Evolutionary conservation across 2,329 filamentous ascomycete genomes (phyloP).

Genomic region (Aspergillus ibericus): DNA sequence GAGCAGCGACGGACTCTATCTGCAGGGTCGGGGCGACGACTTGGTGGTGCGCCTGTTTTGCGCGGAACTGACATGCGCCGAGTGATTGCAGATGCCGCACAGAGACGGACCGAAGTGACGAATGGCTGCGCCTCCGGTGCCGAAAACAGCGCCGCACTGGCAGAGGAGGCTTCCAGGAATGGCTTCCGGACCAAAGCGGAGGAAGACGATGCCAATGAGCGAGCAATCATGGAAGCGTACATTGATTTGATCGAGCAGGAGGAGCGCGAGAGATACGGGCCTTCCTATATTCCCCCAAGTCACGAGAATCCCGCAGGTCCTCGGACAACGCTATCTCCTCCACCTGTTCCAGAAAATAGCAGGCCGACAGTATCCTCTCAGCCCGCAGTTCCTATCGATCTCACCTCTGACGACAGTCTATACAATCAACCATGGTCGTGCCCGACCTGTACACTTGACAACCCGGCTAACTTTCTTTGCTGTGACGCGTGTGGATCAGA

Average conservation of each 20-base stretch:
- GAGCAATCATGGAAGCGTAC: conserved; percentile 79
- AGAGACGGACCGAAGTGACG: conserved; percentile 65
- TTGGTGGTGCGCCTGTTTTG: conserved; percentile 64
- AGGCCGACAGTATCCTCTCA: conserved; percentile 22
- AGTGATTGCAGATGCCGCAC: conserved; percentile 70
- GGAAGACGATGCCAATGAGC: conserved; percentile 84
- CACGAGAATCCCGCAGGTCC: conserved; percentile 54
- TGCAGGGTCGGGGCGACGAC: conserved; percentile 66
- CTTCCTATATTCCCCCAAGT: conserved; percentile 55
- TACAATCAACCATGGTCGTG: conserved; percentile 57
- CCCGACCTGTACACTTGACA: conserved; percentile 62
- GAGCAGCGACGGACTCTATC: conserved; percentile 64
- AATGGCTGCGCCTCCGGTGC: conserved; percentile 75
- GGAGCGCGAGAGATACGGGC: conserved; percentile 60
- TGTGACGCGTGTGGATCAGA: conserved; percentile 63
- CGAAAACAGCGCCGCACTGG: conserved; percentile 65
- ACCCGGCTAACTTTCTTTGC: conserved; percentile 58
- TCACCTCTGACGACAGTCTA: conserved; percentile 29
- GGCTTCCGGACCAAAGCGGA: conserved; percentile 83
- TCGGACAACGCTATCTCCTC: conserved; percentile 39
- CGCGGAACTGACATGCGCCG: conserved; percentile 68
- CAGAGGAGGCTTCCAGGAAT: conserved; percentile 65
- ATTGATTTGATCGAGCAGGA: conserved; percentile 87
- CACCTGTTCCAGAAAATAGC: conserved; percentile 33
- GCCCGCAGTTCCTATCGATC: conserved; percentile 13